Base-by-base conservation (phyloP, 2,329 filamentous ascomycete species). In the Bisporella sp. region DNA sequence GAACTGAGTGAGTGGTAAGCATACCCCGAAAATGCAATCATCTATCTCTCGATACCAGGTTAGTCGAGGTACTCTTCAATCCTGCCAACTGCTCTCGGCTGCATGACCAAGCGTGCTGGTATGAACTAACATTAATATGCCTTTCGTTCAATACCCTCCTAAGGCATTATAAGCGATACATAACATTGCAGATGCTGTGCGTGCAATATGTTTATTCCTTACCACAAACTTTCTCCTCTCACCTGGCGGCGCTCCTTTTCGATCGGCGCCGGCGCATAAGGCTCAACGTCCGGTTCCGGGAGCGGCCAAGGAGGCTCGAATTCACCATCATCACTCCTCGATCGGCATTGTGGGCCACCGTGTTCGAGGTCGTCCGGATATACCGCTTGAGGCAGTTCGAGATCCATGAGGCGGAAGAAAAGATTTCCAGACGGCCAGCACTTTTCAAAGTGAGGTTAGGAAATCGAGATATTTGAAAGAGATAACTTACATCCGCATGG, bases 11-110 rank as follows among this genome's bases (percentile, higher is more conserved):
- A 28, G 21, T 21, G 21, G 21, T 21, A 21, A 21, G 55, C 64
- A 47, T 62, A 70, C 66, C 69, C 69, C 47, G 69, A 71, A 49
- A 72, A 71, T 31, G 69, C 68, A 53, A 72, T 72, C 69, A 71
- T 72, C 68, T 70, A 13, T 39, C 13, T 39, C 35, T 9, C 9
- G 21, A 21, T 21, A 21, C 2, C 21, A 21, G 21, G 21, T 21
- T 21, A 21, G 21, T 21, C 21, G 21, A 21, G 21, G 21, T 21
- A 21, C 21, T 21, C 21, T 21, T 3, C 21, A 21, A 21, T 21
- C 21, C 21, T 21, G 21, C 21, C 21, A 21, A 21, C 21, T 21
- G 21, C 21, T 21, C 21, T 21, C 21, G 21, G 21, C 13, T 13
- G 13, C 9, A 39, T 39, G 13, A 39, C 9, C 9, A 11, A 13